Base-by-base conservation (phyloP, 441 rosid species). In the Mallotus japonicus region DNA sequence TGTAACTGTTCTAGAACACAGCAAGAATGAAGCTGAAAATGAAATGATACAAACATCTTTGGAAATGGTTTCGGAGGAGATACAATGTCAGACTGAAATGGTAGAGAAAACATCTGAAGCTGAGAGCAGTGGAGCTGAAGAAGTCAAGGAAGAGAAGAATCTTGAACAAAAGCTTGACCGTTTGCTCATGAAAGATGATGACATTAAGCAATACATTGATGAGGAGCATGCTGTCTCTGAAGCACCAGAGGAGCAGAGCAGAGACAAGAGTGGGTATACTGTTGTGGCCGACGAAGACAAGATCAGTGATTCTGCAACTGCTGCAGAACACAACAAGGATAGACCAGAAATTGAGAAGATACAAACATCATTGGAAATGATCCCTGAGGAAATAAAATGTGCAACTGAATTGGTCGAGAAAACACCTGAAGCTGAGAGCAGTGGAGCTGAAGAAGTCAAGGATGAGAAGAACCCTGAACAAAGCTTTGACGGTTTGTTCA, bases 301-400 rank as follows among this genome's bases (percentile, higher is more conserved):
- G 46, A 63, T 11, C 44, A 59, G 11, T n/a, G 77, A 62, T 8
- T 50, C 63, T 6, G 67, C 73, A 70, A 13, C 34, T 62, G 64
- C 40, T 37, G 47, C 65, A 50, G 67, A 76, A 65, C 44, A 62
- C 76, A 75, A 71, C 77, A 71, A 34, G 67, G 71, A 75, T 55
- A 72, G 70, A 75, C 73, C 54, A n/a, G 77, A 32, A 55, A 56
- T 44, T 49, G 81, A 83, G 73, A 74, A 73, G 64, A 64, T 65
- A 59, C 72, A 67, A 50, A 37, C 49, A 32, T 62, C 74, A 49
- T 6, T 66, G 32, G 72, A 49, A 46, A 46, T 49, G 47, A 68
- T 54, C 12, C 61, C 62, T 22, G 4, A 62, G 63, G 63, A 68
- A 37, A 62, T 12, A 16, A 11, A 53, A 2, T 28, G 32, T 28